Conservation (phyloP, 352 stramenopile species). For the Phytopythium aichiense region DNA sequence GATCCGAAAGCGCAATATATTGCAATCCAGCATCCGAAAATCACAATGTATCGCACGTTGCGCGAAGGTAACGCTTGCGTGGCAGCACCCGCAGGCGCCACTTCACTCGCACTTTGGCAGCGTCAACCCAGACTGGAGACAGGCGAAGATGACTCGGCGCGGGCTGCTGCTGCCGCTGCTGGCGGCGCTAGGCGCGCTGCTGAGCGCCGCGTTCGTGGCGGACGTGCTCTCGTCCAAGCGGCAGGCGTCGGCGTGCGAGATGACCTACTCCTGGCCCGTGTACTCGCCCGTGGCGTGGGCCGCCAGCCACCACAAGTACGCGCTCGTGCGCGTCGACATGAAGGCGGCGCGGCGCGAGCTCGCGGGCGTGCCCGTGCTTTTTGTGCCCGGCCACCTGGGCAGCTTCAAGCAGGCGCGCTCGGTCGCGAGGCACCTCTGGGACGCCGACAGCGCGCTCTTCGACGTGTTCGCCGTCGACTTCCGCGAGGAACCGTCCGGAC, state of each 20-base stretch:
- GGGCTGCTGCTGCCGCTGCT: conserved; percentile 48
- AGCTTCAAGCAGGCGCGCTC: conserved; percentile 86
- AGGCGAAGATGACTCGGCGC: conserved; percentile 3
- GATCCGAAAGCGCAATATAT: background rate
- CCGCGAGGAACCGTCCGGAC: conserved; percentile 55
- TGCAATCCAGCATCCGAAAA: conserved; percentile 6
- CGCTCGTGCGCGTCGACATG: conserved; percentile 68
- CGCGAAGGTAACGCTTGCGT: conserved; percentile 6
- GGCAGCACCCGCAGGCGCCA: background rate
- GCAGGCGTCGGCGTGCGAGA: conserved; percentile 53
- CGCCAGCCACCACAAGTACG: conserved; percentile 55
- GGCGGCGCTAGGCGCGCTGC: conserved; percentile 41
- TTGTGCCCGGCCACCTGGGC: conserved; percentile 75
- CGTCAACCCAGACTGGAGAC: background rate
- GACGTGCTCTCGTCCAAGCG: conserved; percentile 34
- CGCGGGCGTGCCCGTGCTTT: conserved; percentile 73
- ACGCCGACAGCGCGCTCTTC: conserved; percentile 49
- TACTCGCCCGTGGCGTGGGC: conserved; percentile 55
- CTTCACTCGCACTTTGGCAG: background rate
- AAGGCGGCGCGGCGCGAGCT: conserved; percentile 37
- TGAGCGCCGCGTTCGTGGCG: conserved; percentile 36
- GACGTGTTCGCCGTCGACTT: conserved; percentile 86
- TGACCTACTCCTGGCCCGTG: conserved; percentile 85
- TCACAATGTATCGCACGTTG: background rate
- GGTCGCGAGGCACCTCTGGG: conserved; percentile 63